Evolutionary conservation across 306 rosid genomes (phyloP), one percentile per base, ranked within the genome.

Genomic region (Prinsepia uniflora): DNA sequence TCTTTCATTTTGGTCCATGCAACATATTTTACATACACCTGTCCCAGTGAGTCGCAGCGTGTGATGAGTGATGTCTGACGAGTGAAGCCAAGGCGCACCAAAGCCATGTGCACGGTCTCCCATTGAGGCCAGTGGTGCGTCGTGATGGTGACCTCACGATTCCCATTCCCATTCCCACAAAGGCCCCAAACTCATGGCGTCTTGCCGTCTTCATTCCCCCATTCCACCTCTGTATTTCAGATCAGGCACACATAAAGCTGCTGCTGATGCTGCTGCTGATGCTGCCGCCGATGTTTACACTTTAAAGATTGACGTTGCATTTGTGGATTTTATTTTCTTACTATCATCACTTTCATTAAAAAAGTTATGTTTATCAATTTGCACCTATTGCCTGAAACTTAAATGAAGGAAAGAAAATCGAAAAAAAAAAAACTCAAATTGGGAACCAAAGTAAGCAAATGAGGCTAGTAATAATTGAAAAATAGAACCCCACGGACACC

Each of bases 61-160:
- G 8, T 52, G 6, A 14, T 24, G 30, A 24, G 30, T 24, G 30
- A 24, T 24, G 30, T 24, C 2, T 24, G 30, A 24, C 30, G 36
- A 30, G 36, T 30, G 36, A 30, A 30, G 36, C 36, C 36, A 30
- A 30, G 36, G 10, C 30, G 30, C 68, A 61, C 75, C 78, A 8
- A 73, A 69, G 62, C 79, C 85, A 73, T 73, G 79, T 77, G 85
- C 67, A 15, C 4, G 55, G 66, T 46, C 68, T 40, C 63, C 18
- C 13, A 47, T 49, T n/a, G 56, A 30, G 72, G 30, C 24, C 77
- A 67, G 39, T 55, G 6, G 62, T 8, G 8, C 18, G 42, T 52
- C 61, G 40, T 45, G 76, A 39, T 18, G 62, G 60, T 46, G 75
- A 49, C 54, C 55, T 70, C 64, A 49, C 6, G 10, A 14, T 68